Conservation (phyloP, 2,329 filamentous ascomycete species). For the Triangularia verruculosa region DNA sequence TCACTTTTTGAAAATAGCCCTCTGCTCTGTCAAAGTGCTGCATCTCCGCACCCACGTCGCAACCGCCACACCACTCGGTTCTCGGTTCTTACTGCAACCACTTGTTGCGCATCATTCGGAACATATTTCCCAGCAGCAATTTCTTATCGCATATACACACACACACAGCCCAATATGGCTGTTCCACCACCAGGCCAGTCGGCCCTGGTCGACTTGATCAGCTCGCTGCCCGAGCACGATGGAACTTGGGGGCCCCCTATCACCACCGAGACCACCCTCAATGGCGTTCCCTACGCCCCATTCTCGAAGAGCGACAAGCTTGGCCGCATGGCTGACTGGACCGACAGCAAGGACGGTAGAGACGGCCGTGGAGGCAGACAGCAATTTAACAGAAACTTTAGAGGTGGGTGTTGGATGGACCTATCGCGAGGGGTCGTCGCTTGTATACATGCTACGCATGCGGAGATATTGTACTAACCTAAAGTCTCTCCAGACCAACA, state of each 20-base stretch:
- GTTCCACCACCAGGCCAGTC: slow-evolving; percentile 22
- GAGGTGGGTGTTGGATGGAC: slow-evolving; percentile 58
- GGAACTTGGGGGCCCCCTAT: slow-evolving; percentile 85
- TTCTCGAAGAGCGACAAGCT: slow-evolving; percentile 99
- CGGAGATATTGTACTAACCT: slow-evolving; percentile 12
- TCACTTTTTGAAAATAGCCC: slow-evolving; percentile 25
- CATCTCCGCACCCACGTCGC: background rate
- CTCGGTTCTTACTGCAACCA: background rate
- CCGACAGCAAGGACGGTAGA: slow-evolving; percentile 82
- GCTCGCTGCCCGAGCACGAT: slow-evolving; percentile 64
- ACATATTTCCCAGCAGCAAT: background rate
- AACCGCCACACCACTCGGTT: slow-evolving; percentile 9
- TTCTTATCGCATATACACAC: background rate
- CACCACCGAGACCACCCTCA: slow-evolving; percentile 80
- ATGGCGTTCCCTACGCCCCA: slow-evolving; percentile 94
- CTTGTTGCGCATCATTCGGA: background rate
- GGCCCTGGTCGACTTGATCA: slow-evolving; percentile 59
- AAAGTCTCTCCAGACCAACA: slow-evolving; percentile 69
- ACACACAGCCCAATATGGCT: slow-evolving; percentile 25
- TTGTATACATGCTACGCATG: background rate
- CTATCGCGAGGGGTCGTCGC: background rate
- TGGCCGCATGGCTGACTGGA: slow-evolving; percentile 99
- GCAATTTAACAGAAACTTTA: slow-evolving; percentile 89
- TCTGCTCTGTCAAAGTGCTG: background rate
- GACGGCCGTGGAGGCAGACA: slow-evolving; percentile 71